phyloP scores from a whole-genome alignment of 2,329 filamentous ascomycete species.

The Neocucurbitaria cava region DNA sequence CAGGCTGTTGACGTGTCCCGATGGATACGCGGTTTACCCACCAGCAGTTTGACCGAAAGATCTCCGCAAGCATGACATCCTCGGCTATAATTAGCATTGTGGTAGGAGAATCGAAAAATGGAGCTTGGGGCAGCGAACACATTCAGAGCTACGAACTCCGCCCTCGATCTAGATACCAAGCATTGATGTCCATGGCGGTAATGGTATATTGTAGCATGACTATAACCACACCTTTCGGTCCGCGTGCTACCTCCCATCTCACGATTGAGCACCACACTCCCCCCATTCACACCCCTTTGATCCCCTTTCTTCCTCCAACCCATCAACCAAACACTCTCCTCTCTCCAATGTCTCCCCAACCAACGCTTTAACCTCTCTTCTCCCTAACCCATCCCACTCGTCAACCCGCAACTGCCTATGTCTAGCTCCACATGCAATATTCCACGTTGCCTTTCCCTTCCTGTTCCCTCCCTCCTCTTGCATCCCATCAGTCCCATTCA shows the following conservation, averaged over 20 bases:
- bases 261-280: conserved; percentile 22
- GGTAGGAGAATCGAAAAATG: background rate
- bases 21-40: too few species aligned
- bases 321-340: conserved; percentile 12
- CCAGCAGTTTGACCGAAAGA: background rate
- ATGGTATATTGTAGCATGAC: too few species aligned
- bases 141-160: too few species aligned
- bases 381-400: conserved; percentile 2
- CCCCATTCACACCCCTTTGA: conserved; percentile 19
- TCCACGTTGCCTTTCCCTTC: conserved; percentile 17
- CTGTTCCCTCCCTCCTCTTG: background rate
- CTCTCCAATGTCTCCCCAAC: conserved; percentile 6
- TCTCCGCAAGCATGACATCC: conserved; percentile 1
- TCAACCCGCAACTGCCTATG: conserved; percentile 13
- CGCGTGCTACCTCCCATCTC: too few species aligned
- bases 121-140: background rate
- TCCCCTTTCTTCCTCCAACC: conserved; percentile 3
- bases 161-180: too few species aligned
- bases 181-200: too few species aligned
- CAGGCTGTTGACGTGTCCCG: background rate
- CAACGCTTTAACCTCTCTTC: background rate
- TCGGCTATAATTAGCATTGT: conserved; percentile 2
- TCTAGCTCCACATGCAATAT: conserved; percentile 19
- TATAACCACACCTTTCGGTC: too few species aligned
- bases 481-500: conserved; percentile 1